Percentiles rank a stretch among this genome's conserved stretches.
These are phyloP conservation scores for Cyberlindnera bimundalis DNA, from an alignment of 805 yeast genomes.

Conservation along the genomic window DNA sequence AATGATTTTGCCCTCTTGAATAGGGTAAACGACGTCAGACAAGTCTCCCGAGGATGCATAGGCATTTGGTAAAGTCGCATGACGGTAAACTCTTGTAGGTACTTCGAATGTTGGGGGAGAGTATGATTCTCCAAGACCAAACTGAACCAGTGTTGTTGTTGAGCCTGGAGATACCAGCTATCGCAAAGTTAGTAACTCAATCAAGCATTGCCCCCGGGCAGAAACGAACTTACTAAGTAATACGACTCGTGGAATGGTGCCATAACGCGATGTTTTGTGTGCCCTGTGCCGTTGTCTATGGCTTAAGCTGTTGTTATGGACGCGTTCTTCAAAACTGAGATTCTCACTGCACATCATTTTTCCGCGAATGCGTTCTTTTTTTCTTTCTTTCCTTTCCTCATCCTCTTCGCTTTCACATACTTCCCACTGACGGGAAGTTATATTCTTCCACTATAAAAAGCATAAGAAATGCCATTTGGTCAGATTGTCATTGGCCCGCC, in stretches of 20 bases:
- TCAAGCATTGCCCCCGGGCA: neutral
- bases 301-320: too few species aligned
- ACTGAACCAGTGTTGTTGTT: constrained; percentile 64
- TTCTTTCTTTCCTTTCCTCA: neutral
- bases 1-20: constrained; percentile 58
- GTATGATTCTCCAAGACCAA: constrained; percentile 72
- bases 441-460: neutral
- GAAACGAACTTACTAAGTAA: constrained; percentile 21
- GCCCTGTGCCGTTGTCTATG: constrained; percentile 1
- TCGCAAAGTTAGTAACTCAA: constrained; percentile 14
- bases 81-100: constrained; percentile 71
- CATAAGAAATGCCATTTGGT: constrained; percentile 46
- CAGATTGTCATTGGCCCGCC: constrained; percentile 98
- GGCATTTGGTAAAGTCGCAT: constrained; percentile 33
- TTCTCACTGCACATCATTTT: too few species aligned
- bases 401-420: too few species aligned
- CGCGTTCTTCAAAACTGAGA: too few species aligned
- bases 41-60: constrained; percentile 32
- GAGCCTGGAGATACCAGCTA: constrained; percentile 79
- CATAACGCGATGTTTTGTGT: too few species aligned
- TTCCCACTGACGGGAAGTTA: neutral
- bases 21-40: constrained; percentile 53
- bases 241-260: constrained; percentile 31
- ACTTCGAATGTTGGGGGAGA: constrained; percentile 71
- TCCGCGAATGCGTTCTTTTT: constrained; percentile 3